Conservation (phyloP, 176 grass and related monocot genomes). For the Phoenix dactylifera region DNA sequence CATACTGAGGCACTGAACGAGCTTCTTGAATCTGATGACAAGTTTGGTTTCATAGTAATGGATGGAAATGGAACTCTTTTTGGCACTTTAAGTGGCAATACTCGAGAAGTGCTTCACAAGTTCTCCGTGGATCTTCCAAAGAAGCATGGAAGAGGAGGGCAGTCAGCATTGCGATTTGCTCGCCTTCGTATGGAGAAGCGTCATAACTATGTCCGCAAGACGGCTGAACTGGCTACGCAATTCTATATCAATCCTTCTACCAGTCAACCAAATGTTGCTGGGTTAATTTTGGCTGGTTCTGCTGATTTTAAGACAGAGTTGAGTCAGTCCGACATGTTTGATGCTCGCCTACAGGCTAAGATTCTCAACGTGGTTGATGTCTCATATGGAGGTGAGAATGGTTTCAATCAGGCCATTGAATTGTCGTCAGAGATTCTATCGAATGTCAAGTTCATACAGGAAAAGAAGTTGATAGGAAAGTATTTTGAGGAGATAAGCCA, state of each 20-base stretch:
- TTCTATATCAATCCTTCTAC: slow-evolving; percentile 36
- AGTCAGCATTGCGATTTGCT: slow-evolving; percentile 31
- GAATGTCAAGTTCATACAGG: slow-evolving; percentile 35
- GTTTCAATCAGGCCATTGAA: slow-evolving; percentile 39
- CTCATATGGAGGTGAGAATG: slow-evolving; percentile 36
- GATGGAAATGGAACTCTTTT: slow-evolving; percentile 36
- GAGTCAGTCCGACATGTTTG: slow-evolving; percentile 39
- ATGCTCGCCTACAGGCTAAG: slow-evolving; percentile 25
- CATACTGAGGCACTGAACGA: no score
- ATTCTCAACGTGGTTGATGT: slow-evolving; percentile 41
- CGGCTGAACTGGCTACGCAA: slow-evolving; percentile 24
- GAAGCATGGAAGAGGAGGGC: slow-evolving; percentile 38
- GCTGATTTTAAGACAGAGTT: slow-evolving; percentile 39
- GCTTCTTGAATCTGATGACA: no score
- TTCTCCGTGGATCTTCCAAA: slow-evolving; percentile 39
- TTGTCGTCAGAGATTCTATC: slow-evolving; percentile 26
- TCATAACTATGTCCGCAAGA: slow-evolving; percentile 29
- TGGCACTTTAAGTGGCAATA: slow-evolving; percentile 34
- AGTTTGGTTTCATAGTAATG: slow-evolving; percentile 10
- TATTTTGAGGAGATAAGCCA: slow-evolving; percentile 45
- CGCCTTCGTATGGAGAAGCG: slow-evolving; percentile 38
- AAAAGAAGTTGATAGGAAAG: slow-evolving; percentile 33
- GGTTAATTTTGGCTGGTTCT: slow-evolving; percentile 36
- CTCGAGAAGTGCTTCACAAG: slow-evolving; percentile 27
- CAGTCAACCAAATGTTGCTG: slow-evolving; percentile 34